Conservation (phyloP, 257 asterid species). For the Verbena officinalis region DNA sequence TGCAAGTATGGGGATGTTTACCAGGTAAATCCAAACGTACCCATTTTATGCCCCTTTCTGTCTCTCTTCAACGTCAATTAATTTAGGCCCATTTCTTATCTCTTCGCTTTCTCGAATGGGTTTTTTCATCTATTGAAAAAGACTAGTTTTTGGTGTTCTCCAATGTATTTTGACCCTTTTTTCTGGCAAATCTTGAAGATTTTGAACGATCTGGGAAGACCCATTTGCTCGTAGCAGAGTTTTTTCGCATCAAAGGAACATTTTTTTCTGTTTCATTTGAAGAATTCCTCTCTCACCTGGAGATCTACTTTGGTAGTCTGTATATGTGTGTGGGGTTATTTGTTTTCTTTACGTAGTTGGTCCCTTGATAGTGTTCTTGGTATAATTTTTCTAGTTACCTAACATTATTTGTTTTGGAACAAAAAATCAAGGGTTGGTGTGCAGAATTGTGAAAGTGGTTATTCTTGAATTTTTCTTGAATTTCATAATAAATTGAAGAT, state of each 20-base stretch:
- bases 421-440: slow-evolving; percentile 27
- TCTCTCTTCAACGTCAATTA: neutral
- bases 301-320: slow-evolving; percentile 37
- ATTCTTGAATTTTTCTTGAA: slow-evolving; percentile 11
- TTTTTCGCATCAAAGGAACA: slow-evolving; percentile 43
- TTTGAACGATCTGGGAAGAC: slow-evolving; percentile 34
- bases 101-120: neutral
- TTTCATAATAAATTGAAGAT: slow-evolving; percentile 14
- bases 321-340: neutral
- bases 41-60: slow-evolving; percentile 20
- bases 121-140: slow-evolving; percentile 14
- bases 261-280: slow-evolving; percentile 20
- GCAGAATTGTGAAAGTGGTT: slow-evolving; percentile 25
- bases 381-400: slow-evolving; percentile 33
- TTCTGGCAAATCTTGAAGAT: slow-evolving; percentile 35
- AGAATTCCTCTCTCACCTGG: neutral
- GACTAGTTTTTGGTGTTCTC: neutral
- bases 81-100: slow-evolving; percentile 27
- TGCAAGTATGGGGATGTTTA: slow-evolving; percentile 15
- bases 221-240: slow-evolving; percentile 32
- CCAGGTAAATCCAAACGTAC: slow-evolving; percentile 27
- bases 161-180: slow-evolving; percentile 28
- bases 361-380: slow-evolving; percentile 39
- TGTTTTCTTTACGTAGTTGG: slow-evolving; percentile 26
- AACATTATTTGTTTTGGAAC: slow-evolving; percentile 25